These are phyloP conservation scores for Chenopodium album DNA, from an alignment of 148 eudicot species.

Conservation along the genomic window DNA sequence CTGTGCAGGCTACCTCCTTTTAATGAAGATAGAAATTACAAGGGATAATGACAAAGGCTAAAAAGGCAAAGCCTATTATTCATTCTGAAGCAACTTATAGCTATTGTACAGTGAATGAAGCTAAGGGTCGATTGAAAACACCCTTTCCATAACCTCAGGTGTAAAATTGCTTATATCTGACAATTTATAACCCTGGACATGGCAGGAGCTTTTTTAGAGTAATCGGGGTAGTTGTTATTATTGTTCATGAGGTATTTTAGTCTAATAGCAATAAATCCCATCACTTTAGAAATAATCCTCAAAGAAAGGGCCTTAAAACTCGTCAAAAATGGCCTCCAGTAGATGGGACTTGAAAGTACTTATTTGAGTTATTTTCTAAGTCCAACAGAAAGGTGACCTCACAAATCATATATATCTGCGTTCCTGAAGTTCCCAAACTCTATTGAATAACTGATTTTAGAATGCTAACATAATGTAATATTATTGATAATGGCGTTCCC, in stretches of 20 bases:
- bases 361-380: no score
- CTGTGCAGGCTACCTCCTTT: no score
- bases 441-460: neutral
- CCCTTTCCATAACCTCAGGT: neutral
- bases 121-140: neutral
- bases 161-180: neutral
- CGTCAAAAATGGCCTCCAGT: neutral
- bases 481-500: neutral
- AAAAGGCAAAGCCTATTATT: no score
- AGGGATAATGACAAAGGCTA: no score
- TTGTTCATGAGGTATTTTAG: neutral
- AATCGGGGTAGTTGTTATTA: neutral
- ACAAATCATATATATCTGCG: neutral
- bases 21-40: no score
- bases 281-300: neutral
- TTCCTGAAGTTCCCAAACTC: neutral
- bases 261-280: neutral
- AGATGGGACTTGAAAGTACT: neutral
- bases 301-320: neutral
- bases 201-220: no score
- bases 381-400: neutral
- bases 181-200: neutral
- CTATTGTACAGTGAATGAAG: no score
- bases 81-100: no score
- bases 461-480: neutral